Evolutionary conservation across 257 asterid species (phyloP), one percentile per base, ranked within the genome.

Genomic region (Schizonepeta tenuifolia): DNA sequence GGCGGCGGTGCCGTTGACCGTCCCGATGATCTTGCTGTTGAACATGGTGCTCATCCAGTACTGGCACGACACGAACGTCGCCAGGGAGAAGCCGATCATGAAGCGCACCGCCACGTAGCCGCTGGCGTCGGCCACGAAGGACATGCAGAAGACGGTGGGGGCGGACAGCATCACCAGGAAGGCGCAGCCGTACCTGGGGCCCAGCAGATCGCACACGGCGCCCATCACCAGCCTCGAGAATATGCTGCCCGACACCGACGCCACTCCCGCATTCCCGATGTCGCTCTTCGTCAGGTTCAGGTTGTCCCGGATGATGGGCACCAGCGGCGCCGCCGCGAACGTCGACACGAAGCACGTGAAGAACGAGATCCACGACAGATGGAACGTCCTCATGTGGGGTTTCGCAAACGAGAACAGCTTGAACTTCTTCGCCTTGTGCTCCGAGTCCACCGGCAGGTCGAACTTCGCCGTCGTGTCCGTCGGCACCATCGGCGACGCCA

Each of bases 151-250:
- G 1, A 88, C 89, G 0, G 88, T 77, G 1, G 90, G 91, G 1
- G 92, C 95, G 0, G 85, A 9, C 14, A 88, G 65, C 86, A 88
- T 81, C 54, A 83, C 65, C 0, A 86, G 80, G 57, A 85, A 83
- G 0, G 89, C 91, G 21, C 91, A 88, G 0, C 95, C 95, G 13
- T 88, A 87, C 9, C 90, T 65, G 0, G 93, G 90, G 0, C 93
- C 93, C n/a, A 87, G 11, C 9, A 86, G 64, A 31, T 84, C 89
- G 58, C 89, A 88, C 0, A 84, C 78, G 0, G 86, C 93, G 15
- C 90, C 93, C 93, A 87, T 87, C 31, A 50, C 79, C 46, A 87
- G 90, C 87, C 90, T 83, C 65, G 93, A 87, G 7, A 87, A 72
- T 6, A 87, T 85, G 55, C 93, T 87, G 0, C 93, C 92, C 0